Evolutionary conservation across 2,329 filamentous ascomycete genomes (phyloP).

Genomic region (Fusarium sp.): DNA sequence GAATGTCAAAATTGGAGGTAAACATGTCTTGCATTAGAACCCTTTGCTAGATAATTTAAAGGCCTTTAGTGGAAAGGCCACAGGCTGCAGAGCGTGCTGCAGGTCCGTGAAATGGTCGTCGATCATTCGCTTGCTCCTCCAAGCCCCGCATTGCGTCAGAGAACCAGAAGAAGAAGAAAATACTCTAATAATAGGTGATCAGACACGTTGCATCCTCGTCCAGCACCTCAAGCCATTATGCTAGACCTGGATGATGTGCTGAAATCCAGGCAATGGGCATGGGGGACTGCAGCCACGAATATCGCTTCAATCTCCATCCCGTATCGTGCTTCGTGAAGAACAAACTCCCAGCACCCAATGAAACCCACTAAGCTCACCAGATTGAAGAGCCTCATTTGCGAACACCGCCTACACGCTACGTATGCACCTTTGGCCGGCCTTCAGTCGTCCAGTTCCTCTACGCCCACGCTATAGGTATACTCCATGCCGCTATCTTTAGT

Average conservation of each 20-base stretch:
- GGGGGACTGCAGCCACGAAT: background rate
- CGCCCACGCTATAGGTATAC: background rate
- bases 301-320: constrained; percentile 1
- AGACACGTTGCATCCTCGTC: constrained; percentile 34
- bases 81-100: background rate
- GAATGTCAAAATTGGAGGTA: background rate
- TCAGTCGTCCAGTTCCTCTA: background rate
- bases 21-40: constrained; percentile 2
- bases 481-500: background rate
- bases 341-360: background rate
- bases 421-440: background rate
- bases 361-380: background rate
- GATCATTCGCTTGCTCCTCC: constrained; percentile 7
- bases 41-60: background rate
- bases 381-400: background rate
- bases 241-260: background rate
- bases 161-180: background rate
- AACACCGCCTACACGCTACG: background rate
- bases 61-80: background rate
- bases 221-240: constrained; percentile 31
- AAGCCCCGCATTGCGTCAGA: constrained; percentile 30
- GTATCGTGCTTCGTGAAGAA: background rate
- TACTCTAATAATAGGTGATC: constrained; percentile 42
- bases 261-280: constrained; percentile 6
- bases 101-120: constrained; percentile 10